Base-by-base conservation (phyloP, 2,329 filamentous ascomycete species). In the Colletotrichum viniferum region DNA sequence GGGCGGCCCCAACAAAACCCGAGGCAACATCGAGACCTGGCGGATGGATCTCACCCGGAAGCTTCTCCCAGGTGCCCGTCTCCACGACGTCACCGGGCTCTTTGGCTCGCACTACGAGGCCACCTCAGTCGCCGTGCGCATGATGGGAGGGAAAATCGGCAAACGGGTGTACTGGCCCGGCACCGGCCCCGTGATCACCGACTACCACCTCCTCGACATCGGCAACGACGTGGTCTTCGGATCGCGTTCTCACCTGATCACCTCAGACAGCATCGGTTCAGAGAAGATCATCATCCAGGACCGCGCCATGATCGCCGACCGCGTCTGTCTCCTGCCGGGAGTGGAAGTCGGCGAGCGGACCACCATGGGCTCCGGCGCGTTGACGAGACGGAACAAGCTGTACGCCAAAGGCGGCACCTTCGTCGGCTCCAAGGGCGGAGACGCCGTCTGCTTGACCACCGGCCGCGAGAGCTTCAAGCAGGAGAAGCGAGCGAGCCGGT, bases 171-270 rank as follows among this genome's bases (percentile, higher is more conserved):
- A 91, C 80, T 91, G 90, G 90, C 90, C 89, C 4, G 89, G 89
- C 10, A 90, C 88, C 18, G 89, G 89, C 1, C 90, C 89, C 1
- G 82, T 81, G 3, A 86, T 91, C 43, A 85, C 87, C 18, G 88
- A 91, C 77, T 91, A 90, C 76, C 87, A 90, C 76, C 82, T 91
- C 1, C 78, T 91, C 13, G 86, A 91, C 28, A 84, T 91, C 75
- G 90, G 90, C 12, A 86, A 91, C 71, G 87, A 91, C 79, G 89
- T 91, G n/a, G 89, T 91, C 12, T 91, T 92, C 76, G 90, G 90
- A 0, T 91, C 89, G 14, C 86, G 89, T 4, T 87, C 89, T 4
- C 86, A 90, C 71, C 78, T 92, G 1, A 81, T 91, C 34, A 91
- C 88, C 2, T 88, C 88, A 0, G 90, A 92, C 78, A 87, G 86